Evolutionary conservation across 495 filamentous ascomycete genomes (phyloP).

Genomic region (Neurospora cerealis): DNA sequence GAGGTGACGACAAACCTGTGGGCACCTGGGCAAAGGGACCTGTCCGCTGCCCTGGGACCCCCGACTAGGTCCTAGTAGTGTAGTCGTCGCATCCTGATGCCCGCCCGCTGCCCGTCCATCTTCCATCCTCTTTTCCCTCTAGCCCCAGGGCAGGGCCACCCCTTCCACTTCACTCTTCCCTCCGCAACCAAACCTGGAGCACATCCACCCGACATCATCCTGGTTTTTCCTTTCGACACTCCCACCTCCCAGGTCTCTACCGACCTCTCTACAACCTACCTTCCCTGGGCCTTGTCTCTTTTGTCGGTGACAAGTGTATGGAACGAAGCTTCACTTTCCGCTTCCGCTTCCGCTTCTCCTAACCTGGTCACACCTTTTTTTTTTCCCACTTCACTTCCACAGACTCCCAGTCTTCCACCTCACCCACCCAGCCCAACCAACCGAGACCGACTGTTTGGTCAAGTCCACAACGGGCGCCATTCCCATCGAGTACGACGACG

Average conservation of each 20-base stretch:
- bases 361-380: not conserved
- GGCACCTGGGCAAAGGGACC: not conserved
- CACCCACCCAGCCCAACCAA: not conserved
- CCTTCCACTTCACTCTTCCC: not conserved
- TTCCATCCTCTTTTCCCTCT: not conserved
- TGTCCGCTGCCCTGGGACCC: not conserved
- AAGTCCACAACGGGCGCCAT: not conserved
- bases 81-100: not conserved
- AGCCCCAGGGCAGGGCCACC: not conserved
- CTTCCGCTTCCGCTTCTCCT: not conserved
- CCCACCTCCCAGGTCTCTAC: not conserved
- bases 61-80: not conserved
- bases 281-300: not conserved
- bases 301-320: not conserved
- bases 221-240: not conserved
- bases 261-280: not conserved
- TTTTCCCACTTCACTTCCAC: not conserved
- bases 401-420: not conserved
- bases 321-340: not conserved
- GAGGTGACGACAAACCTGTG: not conserved
- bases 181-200: not conserved
- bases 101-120: not conserved
- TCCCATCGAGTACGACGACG: not conserved
- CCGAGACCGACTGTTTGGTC: not conserved
- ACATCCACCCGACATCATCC: not conserved